Evolutionary conservation across 352 stramenopile genomes (phyloP), one percentile per base, ranked within the genome.

Genomic region (Saprolegnia parasitica): DNA sequence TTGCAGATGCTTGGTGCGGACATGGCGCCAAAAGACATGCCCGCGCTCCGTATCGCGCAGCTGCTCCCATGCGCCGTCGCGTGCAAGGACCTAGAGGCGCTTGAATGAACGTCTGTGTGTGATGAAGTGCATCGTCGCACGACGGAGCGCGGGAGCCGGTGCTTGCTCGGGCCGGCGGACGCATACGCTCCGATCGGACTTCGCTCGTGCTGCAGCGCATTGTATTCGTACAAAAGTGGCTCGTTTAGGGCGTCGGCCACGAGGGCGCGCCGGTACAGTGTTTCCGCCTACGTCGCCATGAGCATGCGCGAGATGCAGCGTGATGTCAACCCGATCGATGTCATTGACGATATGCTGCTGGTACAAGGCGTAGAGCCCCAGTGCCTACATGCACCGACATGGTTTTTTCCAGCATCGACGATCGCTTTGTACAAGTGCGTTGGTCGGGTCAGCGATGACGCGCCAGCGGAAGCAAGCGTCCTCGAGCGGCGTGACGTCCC

Each of bases 351-450:
- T 71, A 54, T 76, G 86, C 63, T 93, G 81, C 32, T 79, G 55
- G 46, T 81, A 92, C 5, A 84, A 74, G 0, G 85, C 85, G 46
- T 86, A 90, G 35, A 84, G 87, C 5, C 76, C 81, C 23, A 93
- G 68, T 24, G 79, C 71, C 81, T 93, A 20, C 39, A 66, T 24
- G 18, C 21, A n/a, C 5, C 4, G 5, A 8, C n/a, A 16, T 26
- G n/a, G n/a, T n/a, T n/a, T n/a, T n/a, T n/a, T n/a, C n/a, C n/a
- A n/a, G 20, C 1, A 39, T 23, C 13, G 5, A 13, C 5, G 24
- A 24, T 10, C n/a, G 13, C 10, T 42, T 68, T 72, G 56, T 71
- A 90, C 82, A 15, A 87, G 70, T 15, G 79, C 71, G 39, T 82
- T 81, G 26, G 74, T 80, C 5, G 82, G 78, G 6, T 82, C 66